Conservation (phyloP, 306 rosid genomes). For the Oxytropis ochrocephala region DNA sequence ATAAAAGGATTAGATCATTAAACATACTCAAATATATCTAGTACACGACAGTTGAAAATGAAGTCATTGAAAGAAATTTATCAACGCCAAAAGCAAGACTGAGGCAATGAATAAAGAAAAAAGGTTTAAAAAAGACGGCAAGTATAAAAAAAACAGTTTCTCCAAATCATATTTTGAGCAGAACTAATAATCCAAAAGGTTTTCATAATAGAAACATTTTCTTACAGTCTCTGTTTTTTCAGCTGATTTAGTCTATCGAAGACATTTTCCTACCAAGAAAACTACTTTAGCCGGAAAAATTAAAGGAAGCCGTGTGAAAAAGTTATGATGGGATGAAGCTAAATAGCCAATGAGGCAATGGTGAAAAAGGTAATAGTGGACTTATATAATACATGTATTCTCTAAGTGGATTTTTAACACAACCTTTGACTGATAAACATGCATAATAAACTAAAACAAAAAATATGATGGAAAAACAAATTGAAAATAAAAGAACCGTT, state of each 20-base stretch:
- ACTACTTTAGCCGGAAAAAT: not conserved
- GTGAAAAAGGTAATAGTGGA: not conserved
- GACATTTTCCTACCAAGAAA: too few species aligned
- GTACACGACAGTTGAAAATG: not conserved
- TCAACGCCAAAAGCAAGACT: too few species aligned
- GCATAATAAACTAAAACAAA: not conserved
- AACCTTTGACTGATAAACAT: not conserved
- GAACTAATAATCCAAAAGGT: too few species aligned
- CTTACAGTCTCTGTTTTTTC: too few species aligned
- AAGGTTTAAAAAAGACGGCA: too few species aligned
- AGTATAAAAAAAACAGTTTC: too few species aligned
- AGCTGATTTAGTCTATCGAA: too few species aligned
- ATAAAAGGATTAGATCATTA: not conserved
- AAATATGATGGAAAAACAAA: not conserved
- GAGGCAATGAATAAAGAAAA: too few species aligned
- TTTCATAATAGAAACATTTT: too few species aligned
- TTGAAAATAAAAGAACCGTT: constrained; percentile 35
- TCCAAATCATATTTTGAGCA: too few species aligned
- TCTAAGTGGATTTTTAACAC: not conserved
- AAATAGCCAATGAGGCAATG: not conserved
- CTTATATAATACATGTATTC: not conserved
- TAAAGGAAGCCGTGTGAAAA: not conserved
- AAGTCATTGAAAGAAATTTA: not conserved
- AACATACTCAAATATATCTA: not conserved
- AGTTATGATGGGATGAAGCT: not conserved